A percentile compares a stretch with the other conserved stretches of the same genome.
Evolutionary conservation across 2,329 filamentous ascomycete species (phyloP).

Genomic region (Aspergillus sp.): DNA sequence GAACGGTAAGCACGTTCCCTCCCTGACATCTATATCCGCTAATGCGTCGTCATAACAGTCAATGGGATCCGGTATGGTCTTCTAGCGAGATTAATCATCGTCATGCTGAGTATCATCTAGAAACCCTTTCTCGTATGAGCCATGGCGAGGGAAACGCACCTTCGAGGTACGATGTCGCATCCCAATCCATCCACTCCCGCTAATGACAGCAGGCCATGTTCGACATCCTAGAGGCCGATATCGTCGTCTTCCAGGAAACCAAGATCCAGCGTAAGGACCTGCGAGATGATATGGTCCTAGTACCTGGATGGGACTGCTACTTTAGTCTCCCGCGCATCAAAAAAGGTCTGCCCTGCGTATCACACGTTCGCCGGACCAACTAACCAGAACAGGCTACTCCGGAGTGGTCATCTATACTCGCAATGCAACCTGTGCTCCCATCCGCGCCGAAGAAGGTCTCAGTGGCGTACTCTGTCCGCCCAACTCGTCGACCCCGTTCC

Average conservation of each 20-base stretch:
- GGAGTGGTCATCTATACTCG: constrained; percentile 94
- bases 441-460: constrained; percentile 91
- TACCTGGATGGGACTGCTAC: constrained; percentile 93
- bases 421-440: constrained; percentile 79
- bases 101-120: constrained; percentile 41
- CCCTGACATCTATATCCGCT: neutral
- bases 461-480: constrained; percentile 76
- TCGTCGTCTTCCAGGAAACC: constrained; percentile 91
- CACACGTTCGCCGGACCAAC: neutral
- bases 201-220: constrained; percentile 72
- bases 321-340: constrained; percentile 93
- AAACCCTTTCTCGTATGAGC: constrained; percentile 81
- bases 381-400: constrained; percentile 70
- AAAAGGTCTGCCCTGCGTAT: constrained; percentile 63
- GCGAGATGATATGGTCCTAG: constrained; percentile 90
- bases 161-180: constrained; percentile 57
- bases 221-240: constrained; percentile 85
- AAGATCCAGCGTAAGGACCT: constrained; percentile 95
- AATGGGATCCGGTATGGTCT: constrained; percentile 69
- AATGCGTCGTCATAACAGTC: constrained; percentile 48
- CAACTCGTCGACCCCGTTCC: constrained; percentile 67
- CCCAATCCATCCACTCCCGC: neutral
- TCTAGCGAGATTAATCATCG: neutral
- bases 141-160: constrained; percentile 71
- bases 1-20: constrained; percentile 62